These are phyloP conservation scores for Aplosporella prunicola DNA, from an alignment of 2,329 filamentous ascomycete genomes.

Conservation along the genomic window DNA sequence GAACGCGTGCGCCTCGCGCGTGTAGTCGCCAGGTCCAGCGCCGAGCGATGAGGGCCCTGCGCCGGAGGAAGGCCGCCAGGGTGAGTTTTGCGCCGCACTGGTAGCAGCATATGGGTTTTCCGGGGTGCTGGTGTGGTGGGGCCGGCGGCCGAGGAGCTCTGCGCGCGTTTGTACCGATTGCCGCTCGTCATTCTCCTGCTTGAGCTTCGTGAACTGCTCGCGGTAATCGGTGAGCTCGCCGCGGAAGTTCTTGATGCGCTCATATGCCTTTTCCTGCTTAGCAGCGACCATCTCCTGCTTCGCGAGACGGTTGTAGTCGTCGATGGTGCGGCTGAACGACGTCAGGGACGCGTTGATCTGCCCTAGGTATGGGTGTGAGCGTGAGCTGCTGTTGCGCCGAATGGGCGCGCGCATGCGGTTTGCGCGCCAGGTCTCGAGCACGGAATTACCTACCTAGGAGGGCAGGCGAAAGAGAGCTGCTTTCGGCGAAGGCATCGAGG, in stretches of 20 bases:
- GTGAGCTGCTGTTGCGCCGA: too few relatives aligned
- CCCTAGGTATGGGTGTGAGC: not conserved
- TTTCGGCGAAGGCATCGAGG: constrained; percentile 58
- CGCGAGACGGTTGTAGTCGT: constrained; percentile 79
- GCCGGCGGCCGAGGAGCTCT: constrained; percentile 77
- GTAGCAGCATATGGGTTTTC: constrained; percentile 82
- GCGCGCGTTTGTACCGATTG: constrained; percentile 58
- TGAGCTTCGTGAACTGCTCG: constrained; percentile 65
- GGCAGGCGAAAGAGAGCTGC: constrained; percentile 49
- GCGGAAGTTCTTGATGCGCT: constrained; percentile 78
- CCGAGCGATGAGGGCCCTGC: constrained; percentile 29
- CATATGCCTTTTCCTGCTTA: constrained; percentile 84
- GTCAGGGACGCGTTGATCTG: constrained; percentile 43
- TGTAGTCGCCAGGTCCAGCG: constrained; percentile 45
- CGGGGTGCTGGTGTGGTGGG: constrained; percentile 67
- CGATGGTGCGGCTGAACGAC: constrained; percentile 77
- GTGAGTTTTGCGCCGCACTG: constrained; percentile 37
- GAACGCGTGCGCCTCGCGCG: constrained; percentile 71
- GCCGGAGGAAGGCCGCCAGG: constrained; percentile 34
- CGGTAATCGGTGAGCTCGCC: constrained; percentile 73
- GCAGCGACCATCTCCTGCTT: constrained; percentile 81
- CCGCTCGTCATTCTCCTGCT: constrained; percentile 67
- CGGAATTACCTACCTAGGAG: constrained; percentile 48
- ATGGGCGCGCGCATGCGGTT: too few relatives aligned
- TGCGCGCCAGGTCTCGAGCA: too few relatives aligned